phyloP scores from a whole-genome alignment of 305 asterid genomes.

The Lippia alba region DNA sequence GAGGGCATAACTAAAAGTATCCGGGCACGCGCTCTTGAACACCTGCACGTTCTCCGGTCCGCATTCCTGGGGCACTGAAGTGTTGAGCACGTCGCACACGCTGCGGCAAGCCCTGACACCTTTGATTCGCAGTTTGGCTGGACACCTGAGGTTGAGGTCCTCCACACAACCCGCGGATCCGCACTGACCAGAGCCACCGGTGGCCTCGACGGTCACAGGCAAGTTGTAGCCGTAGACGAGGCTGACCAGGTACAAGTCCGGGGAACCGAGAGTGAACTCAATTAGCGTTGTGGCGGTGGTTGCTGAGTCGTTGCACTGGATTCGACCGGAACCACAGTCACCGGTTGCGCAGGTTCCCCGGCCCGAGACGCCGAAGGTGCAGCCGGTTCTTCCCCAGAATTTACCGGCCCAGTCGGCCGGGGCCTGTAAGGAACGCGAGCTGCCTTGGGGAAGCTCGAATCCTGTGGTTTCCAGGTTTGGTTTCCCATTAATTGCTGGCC shows the following conservation, averaged over 20 bases:
- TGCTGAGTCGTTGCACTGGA: constrained; percentile 76
- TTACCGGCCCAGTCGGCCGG: constrained; percentile 88
- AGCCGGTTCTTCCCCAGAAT: constrained; percentile 82
- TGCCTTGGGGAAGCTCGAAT: constrained; percentile 57
- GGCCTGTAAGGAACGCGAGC: constrained; percentile 55
- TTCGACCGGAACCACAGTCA: constrained; percentile 72
- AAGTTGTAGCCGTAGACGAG: constrained; percentile 79
- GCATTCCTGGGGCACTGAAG: constrained; percentile 75
- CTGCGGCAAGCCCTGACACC: constrained; percentile 75
- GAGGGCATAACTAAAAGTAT: constrained; percentile 72
- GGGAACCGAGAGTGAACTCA: constrained; percentile 70
- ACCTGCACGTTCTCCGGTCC: constrained; percentile 66
- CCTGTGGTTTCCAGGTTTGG: constrained; percentile 64
- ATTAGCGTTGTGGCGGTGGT: constrained; percentile 76
- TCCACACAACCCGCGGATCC: constrained; percentile 75
- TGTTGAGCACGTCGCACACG: constrained; percentile 69
- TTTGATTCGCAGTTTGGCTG: constrained; percentile 59
- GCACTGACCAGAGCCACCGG: too few species aligned
- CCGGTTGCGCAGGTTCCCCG: constrained; percentile 78
- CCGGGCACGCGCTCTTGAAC: constrained; percentile 83
- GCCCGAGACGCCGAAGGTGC: constrained; percentile 59
- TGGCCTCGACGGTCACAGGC: constrained; percentile 53
- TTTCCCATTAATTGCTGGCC: constrained; percentile 77
- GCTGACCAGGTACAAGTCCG: constrained; percentile 87
- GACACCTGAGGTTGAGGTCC: constrained; percentile 72